Base-by-base conservation (phyloP, 192 early-diverging fungal genomes). In the Bifiguratus adelaidae region DNA sequence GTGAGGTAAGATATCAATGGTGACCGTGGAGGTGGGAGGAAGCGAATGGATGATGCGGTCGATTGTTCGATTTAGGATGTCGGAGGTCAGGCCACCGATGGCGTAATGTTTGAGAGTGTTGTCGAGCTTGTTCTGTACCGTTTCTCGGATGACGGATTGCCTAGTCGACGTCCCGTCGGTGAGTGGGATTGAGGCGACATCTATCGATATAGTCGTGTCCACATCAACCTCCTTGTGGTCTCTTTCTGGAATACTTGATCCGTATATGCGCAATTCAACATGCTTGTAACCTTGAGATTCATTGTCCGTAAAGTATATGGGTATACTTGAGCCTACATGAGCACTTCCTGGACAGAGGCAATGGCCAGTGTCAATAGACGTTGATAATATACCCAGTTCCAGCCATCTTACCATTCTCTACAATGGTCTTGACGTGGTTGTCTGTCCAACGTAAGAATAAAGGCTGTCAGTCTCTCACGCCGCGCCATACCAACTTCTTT, bases 1-100 rank as follows among this genome's bases (percentile, higher is more conserved):
- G 21, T 30, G 44, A 12, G 45, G 35, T 4, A 40, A 27, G 18
- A 59, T 16, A 45, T 50, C 35, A 3, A 32, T 20, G 15, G 56
- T 51, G 27, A 47, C 30, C 18, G 28, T 26, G 30, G 60, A 54
- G 28, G 45, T 43, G 9, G 16, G 41, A 19, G 53, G 30, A 15
- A 34, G n/a, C 19, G 26, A 8, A 21, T 6, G 16, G 13, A 29
- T 15, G 7, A 53, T 32, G 52, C 49, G 7, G 56, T 42, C 22
- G 56, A 30, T 38, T 50, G 48, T 4, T 44, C 41, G 34, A 60
- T 61, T 20, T 55, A 47, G 35, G 57, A 58, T 27, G 51, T 58
- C 25, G 65, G 55, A 32, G 4, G 9, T 35, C 13, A 41, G 9
- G 38, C 30, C 18, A 16, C 2, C 23, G 24, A 30, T 5, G 24